Evolutionary conservation across 1,139 yeast genomes (phyloP), one percentile per base, ranked within the genome.

Genomic region (Waltiozyma sp.): DNA sequence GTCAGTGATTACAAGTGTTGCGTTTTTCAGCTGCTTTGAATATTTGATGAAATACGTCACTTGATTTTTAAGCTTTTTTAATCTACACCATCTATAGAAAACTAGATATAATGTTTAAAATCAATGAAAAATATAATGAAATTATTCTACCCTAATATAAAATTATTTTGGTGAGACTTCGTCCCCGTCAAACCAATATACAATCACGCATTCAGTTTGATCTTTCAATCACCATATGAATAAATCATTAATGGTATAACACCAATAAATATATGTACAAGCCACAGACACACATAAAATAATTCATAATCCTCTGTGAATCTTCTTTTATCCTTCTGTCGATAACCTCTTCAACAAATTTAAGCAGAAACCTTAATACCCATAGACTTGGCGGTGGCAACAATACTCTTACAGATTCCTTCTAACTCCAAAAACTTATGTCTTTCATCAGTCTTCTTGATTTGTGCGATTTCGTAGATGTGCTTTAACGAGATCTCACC

Each of bases 391-490:
- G 97, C 97, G 4, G 94, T 86, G 55, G 89, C 87, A 43, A 91
- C 70, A 35, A 91, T 75, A 33, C 87, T 77, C 53, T 91, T 91
- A 47, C 86, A 85, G 42, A 91, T 80, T 37, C 83, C 76, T 60
- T 84, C 77, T 61, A 89, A 62, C 28, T 80, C 85, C 46, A 83
- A 68, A 45, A 75, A 72, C 47, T 78, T 74, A 62, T 88, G 95
- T 58, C 85, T 76, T 4, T 77, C 79, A 61, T 91, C 98, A 18
- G 85, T 80, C 62, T 87, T 79, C 66, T 91, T 91, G 55, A 91
- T 84, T 66, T 88, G 84, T 38, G 98, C 98, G 57, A 91, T 85
- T 64, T 91, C 97, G 62, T 86, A 91, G 28, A 88, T 74, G 63
- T 91, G 97, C 63, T 91, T 91, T 54, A 91, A 72, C 28, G 91